Conservation (phyloP, 108 stramenopile species). For the Pseudonitzschia delicatissima region DNA sequence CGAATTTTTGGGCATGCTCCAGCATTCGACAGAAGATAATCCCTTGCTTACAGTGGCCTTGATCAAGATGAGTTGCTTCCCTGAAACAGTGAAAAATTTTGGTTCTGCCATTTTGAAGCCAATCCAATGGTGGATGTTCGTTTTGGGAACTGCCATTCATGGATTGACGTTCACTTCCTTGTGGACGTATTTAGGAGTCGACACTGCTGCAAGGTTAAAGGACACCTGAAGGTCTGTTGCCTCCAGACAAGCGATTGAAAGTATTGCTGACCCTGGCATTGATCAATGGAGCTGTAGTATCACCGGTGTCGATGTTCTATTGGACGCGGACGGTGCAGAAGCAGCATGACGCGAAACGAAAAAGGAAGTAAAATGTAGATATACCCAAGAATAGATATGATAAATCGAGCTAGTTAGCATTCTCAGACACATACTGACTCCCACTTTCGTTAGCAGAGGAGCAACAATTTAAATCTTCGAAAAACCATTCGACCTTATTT, state of each 20-base stretch:
- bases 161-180: constrained; percentile 66
- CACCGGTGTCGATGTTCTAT: constrained; percentile 43
- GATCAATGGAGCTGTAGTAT: constrained; percentile 37
- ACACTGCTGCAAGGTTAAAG: constrained; percentile 44
- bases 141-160: constrained; percentile 47
- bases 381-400: too few species aligned
- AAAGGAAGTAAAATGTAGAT: not conserved
- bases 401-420: too few species aligned
- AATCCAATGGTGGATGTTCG: constrained; percentile 35
- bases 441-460: too few species aligned
- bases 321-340: constrained; percentile 33
- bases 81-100: constrained; percentile 81
- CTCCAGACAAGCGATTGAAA: constrained; percentile 19
- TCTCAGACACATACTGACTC: too few species aligned
- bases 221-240: constrained; percentile 9
- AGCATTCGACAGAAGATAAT: constrained; percentile 19
- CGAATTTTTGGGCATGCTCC: constrained; percentile 47
- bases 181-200: constrained; percentile 72
- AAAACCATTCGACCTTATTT: too few species aligned
- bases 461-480: too few species aligned
- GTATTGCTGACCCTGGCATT: constrained; percentile 19
- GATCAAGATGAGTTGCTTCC: constrained; percentile 64
- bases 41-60: constrained; percentile 56
- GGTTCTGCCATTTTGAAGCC: constrained; percentile 36
- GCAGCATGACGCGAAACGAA: not conserved